Base-by-base conservation (phyloP, 108 stramenopile genomes). In the Schizochytrium sp. region DNA sequence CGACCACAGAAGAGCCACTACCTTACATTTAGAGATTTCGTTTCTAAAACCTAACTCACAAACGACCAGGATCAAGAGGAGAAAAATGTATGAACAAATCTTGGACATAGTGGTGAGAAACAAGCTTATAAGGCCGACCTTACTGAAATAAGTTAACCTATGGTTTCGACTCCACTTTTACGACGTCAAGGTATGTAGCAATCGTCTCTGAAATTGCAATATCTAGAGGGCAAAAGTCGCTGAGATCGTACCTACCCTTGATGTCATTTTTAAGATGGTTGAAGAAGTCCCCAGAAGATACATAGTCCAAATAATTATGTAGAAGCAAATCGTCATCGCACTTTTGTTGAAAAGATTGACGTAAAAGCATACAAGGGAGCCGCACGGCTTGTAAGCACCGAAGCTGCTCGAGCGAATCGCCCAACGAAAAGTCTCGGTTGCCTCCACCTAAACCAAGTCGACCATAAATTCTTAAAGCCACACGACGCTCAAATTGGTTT, bases 341-440 rank as follows among this genome's bases (percentile, higher is more conserved):
- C 64, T 69, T 69, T 69, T 69, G 64, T 44, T 69, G 64, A 15
- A 69, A 69, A 38, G 64, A 8, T 38, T 69, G 64, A 5, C 64
- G 64, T 5, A 69, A 15, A 8, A 69, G 64, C 10, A 44, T 44
- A 2, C 64, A 69, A 8, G 64, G 64, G 44, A 69, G 64, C 5
- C 64, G 64, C 12, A 38, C 64, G 12, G 15, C 15, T 15, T 69
- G 64, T 44, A 69, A 38, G 28, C 64, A 69, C 2, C 7, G 15
- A 69, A 69, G 64, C 64, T 69, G 64, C 2, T 69, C 28, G 42
- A 7, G 5, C 7, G 64, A 44, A 7, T 69, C 64, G 64, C 64
- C 40, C 19, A 7, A 7, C 40, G 12, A 15, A 69, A 69, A 44
- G 12, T 69, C 1, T 3, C 64, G 8, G 28, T 69, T 7, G 44